Base-by-base conservation (phyloP, 345 rosid species). In the Moricandia arvensis region DNA sequence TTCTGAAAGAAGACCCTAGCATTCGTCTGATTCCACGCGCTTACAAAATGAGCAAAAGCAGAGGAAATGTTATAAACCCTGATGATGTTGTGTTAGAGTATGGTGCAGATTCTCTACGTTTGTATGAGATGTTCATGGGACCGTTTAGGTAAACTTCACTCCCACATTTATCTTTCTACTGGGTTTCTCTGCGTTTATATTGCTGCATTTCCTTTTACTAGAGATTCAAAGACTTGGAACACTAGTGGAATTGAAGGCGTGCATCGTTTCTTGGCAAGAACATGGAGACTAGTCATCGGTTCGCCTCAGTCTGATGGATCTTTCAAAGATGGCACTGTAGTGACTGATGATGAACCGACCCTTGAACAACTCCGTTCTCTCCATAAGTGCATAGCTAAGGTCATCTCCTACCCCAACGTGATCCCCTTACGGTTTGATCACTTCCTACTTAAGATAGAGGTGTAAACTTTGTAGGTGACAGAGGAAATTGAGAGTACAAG, bases 121-220 rank as follows among this genome's bases (percentile, higher is more conserved):
- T 94, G 41, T 94, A 94, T 63, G 98, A 94, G 78, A 94, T 94
- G 97, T 94, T 94, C 86, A 91, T 94, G 97, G 98, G 98, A 79
- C 98, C 97, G 30, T 90, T 94, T 75, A 85, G 97, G 98, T 91
- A 83, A 45, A 69, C 35, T 18, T 24, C 4, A 11, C 0, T 31
- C 6, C 68, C 76, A 59, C 6, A 45, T 30, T 54, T 66, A 41
- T 0, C n/a, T 4, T n/a, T n/a, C n/a, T n/a, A n/a, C n/a, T n/a
- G n/a, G n/a, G 13, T 68, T 59, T 9, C 10, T 34, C 38, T 9
- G n/a, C 18, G 5, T 26, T 61, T 62, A 64, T 9, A 12, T 1
- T 5, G 8, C 62, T 73, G 59, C 79, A 68, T 45, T 61, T 26
- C 16, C 41, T 21, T 69, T 75, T 80, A 68, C 59, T 73, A 94